Evolutionary conservation across 2,329 filamentous ascomycete species (phyloP).

Genomic region (Diaporthe batatas): DNA sequence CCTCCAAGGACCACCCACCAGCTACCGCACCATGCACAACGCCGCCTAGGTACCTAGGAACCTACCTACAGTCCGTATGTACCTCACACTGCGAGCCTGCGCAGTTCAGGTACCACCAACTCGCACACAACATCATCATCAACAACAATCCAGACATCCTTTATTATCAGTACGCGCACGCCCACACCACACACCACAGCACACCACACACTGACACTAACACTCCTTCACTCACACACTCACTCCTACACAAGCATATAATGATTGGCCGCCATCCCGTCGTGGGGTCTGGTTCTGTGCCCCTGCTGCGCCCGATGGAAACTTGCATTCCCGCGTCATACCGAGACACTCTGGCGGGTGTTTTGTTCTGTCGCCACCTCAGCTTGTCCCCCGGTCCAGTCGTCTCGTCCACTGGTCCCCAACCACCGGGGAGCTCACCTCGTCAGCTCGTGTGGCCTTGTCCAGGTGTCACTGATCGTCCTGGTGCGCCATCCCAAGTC

Average conservation of each 20-base stretch:
- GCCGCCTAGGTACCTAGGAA: neutral
- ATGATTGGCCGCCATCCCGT: constrained; percentile 9
- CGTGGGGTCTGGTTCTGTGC: constrained; percentile 22
- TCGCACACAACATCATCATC: neutral
- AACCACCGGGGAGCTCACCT: constrained; percentile 20
- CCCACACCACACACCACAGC: no score
- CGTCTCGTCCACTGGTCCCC: constrained; percentile 4
- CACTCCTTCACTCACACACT: neutral
- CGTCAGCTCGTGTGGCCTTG: constrained; percentile 26
- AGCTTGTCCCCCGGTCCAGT: neutral
- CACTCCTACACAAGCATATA: neutral
- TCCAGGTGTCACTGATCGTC: constrained; percentile 30
- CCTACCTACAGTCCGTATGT: no score
- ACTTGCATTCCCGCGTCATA: constrained; percentile 32
- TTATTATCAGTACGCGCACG: no score
- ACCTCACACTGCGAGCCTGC: neutral
- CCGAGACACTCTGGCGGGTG: constrained; percentile 27
- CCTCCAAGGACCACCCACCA: neutral
- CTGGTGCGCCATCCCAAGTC: constrained; percentile 23
- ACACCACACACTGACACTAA: neutral
- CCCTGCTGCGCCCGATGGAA: constrained; percentile 25
- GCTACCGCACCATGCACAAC: constrained; percentile 8
- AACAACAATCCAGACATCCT: no score
- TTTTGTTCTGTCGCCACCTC: constrained; percentile 28
- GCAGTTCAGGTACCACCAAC: no score